A percentile compares a stretch with the other conserved stretches of the same genome.
phyloP scores from a whole-genome alignment of 495 filamentous ascomycete genomes.

The Bacidia gigantensis region DNA sequence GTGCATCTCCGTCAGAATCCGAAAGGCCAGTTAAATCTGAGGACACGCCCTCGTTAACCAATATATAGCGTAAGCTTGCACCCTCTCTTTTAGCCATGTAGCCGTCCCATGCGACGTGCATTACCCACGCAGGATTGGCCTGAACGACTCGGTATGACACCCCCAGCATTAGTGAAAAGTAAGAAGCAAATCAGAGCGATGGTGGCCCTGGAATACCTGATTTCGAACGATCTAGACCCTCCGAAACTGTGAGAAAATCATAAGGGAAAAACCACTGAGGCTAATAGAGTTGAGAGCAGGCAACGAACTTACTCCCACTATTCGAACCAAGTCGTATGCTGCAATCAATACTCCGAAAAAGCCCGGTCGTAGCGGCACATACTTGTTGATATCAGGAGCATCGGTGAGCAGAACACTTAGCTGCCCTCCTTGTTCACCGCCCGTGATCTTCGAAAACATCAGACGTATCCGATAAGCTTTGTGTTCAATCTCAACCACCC shows the following conservation, averaged over 20 bases:
- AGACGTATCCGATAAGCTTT: background rate
- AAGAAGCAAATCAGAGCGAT: background rate
- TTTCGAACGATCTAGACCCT: background rate
- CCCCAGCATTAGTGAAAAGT: background rate
- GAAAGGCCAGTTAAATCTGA: no score
- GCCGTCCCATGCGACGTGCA: no score
- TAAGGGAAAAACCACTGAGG: background rate
- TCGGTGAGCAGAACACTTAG: conserved; percentile 16
- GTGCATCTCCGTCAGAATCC: no score
- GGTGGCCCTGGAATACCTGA: background rate
- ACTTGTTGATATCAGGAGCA: conserved; percentile 22
- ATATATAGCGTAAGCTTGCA: no score
- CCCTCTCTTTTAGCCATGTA: no score
- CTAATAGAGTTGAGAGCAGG: background rate
- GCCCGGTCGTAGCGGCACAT: conserved; percentile 31
- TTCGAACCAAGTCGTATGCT: conserved; percentile 27
- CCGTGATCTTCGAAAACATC: no score
- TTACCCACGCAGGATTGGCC: background rate
- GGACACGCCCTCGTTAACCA: no score
- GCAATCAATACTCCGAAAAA: conserved; percentile 14
- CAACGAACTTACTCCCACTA: conserved; percentile 11
- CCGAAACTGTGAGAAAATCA: background rate
- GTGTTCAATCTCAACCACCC: conserved; percentile 31
- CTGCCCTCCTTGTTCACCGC: no score
- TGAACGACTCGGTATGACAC: background rate